Evolutionary conservation across 225 moss, liverwort and hornwort species (phyloP), one percentile per base, ranked within the genome.

Genomic region (Anthoceros angustus): DNA sequence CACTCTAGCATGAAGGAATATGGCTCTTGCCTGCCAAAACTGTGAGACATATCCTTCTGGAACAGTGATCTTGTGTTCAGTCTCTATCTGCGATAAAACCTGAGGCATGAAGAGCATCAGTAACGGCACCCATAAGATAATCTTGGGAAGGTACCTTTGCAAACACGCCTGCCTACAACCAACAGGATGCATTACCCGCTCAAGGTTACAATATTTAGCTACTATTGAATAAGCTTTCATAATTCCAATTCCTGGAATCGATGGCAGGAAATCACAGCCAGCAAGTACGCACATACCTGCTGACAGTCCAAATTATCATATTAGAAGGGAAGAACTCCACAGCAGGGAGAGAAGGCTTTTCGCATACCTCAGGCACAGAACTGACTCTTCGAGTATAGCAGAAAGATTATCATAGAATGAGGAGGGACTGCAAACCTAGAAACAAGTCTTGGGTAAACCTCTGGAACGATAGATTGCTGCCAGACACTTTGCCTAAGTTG

Each of bases 1-100:
- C 80, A 84, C 84, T 74, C 80, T 70, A 62, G 84, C 84, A 70
- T 84, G 74, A 39, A 61, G 68, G 55, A 84, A 84, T 45, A 80
- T 74, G 38, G 84, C 78, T 62, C 76, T 75, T 1, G 84, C 84
- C 38, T 77, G 84, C 68, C 72, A 78, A 43, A 84, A 84, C 9
- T 76, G 68, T 2, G 39, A 20, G 23, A 72, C 61, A 21, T 84
- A 84, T 25, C 71, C 74, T 45, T 80, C 80, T 18, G 80, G 80
- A 67, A 80, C 70, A 7, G 61, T 62, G 24, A 70, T 38, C 7
- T 76, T 66, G 48, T 80, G 78, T n/a, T 68, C 70, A 61, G 76
- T 42, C 42, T 68, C 74, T 23, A 84, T 70, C 45, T 18, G 63
- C 10, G 68, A 67, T 46, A 84, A 61, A 43, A 76, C 84, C 83